These are phyloP conservation scores for Solanum chilense DNA, from an alignment of 257 asterid genomes.

Conservation along the genomic window DNA sequence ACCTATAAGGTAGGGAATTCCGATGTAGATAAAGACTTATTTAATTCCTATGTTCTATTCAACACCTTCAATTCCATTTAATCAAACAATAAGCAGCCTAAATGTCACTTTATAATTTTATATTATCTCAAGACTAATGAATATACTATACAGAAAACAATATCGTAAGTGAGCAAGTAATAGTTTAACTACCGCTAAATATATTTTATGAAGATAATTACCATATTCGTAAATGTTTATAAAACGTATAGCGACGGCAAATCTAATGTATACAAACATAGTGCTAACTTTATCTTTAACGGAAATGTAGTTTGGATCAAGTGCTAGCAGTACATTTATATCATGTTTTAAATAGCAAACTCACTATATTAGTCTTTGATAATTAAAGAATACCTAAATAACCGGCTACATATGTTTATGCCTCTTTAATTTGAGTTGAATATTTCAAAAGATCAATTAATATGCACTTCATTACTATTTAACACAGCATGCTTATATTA, in stretches of 20 bases:
- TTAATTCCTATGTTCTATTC: neutral
- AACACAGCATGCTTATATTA: neutral
- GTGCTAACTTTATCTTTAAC: neutral
- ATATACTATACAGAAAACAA: too few species aligned
- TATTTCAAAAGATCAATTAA: neutral
- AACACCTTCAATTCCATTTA: neutral
- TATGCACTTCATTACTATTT: neutral
- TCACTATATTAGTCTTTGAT: neutral
- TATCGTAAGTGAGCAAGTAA: too few species aligned
- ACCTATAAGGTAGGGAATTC: neutral
- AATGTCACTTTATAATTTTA: neutral
- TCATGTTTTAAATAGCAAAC: neutral
- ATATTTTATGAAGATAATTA: too few species aligned
- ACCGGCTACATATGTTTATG: neutral
- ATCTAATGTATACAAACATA: too few species aligned
- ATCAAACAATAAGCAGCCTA: neutral
- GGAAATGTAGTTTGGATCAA: neutral
- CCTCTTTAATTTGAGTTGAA: neutral
- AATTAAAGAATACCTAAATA: neutral
- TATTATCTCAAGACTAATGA: neutral
- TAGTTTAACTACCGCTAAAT: too few species aligned
- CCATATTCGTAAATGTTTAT: too few species aligned
- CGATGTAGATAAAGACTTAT: neutral
- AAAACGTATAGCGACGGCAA: too few species aligned
- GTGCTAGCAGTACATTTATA: neutral